Conservation (phyloP, 495 filamentous ascomycete genomes). For the Hypomontagnella submonticulosa region DNA sequence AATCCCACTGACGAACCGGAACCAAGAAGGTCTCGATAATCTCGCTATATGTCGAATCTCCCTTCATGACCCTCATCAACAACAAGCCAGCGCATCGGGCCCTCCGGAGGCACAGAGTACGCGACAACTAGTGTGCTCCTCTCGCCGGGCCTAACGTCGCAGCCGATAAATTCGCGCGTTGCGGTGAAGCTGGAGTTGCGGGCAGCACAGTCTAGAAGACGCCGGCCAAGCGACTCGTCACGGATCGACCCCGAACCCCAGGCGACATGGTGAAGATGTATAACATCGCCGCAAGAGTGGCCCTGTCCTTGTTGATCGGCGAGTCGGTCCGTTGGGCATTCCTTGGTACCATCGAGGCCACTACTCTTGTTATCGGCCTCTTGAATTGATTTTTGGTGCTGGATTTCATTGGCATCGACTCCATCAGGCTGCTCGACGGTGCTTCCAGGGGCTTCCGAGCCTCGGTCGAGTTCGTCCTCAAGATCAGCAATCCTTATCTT, state of each 20-base stretch:
- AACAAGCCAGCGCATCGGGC: constrained; percentile 20
- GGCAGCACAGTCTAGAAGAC: constrained; percentile 5
- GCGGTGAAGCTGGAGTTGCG: not conserved
- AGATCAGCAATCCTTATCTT: constrained; percentile 7
- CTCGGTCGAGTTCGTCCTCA: constrained; percentile 7
- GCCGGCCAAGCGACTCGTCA: constrained; percentile 1
- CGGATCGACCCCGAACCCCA: constrained; percentile 18
- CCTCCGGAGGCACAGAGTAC: constrained; percentile 15
- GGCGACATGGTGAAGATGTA: constrained; percentile 21
- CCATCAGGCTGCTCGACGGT: not conserved
- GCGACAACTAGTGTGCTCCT: constrained; percentile 18
- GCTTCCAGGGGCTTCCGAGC: not conserved
- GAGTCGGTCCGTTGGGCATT: not conserved
- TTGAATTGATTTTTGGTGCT: not conserved
- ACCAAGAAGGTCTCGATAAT: not conserved
- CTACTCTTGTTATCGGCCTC: not conserved
- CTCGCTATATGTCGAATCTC: constrained; percentile 7
- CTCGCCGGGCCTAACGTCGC: constrained; percentile 2
- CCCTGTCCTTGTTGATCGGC: not conserved
- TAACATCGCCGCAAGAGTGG: not conserved
- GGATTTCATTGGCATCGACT: not conserved
- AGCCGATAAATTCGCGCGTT: constrained; percentile 4
- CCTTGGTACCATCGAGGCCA: not conserved
- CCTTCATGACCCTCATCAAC: constrained; percentile 18
- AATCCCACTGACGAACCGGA: not conserved